Base-by-base conservation (phyloP, 1,284 basidiomycete species). In the Apiotrichum gamsii region DNA sequence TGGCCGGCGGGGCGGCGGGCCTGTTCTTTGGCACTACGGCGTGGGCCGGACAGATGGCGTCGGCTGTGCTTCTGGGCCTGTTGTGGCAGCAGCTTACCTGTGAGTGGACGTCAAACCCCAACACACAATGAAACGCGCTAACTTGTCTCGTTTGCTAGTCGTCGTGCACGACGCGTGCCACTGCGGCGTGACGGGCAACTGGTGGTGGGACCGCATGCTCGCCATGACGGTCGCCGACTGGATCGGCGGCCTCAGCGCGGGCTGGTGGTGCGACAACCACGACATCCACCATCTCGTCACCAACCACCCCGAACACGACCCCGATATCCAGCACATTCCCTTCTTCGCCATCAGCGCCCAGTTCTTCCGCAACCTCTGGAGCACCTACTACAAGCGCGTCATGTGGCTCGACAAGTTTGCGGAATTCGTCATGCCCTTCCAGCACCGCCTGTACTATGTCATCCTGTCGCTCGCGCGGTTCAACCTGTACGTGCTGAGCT, bases 211-310 rank as follows among this genome's bases (percentile, higher is more conserved):
- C 68, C 81, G 93, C 31, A 61, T 90, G 39, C 75, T 94, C 43
- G 85, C 82, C 18, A 90, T 87, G 48, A 66, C 84, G n/a, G 77
- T 72, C 8, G 67, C 69, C 1, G 80, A 91, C 70, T 90, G 86
- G 62, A 76, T 94, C 43, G 93, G 94, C 18, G 94, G 94, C 2
- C 75, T 99, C 44, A 94, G 90, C 66, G 79, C 95, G 30, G 87
- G 90, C 32, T 99, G 94, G 95, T 99, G 94, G 94, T 90, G 91
- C 49, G 82, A 95, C 41, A 91, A 95, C 67, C 94, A 98, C 72
- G 96, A 98, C 62, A 82, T 95, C 41, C 94, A 98, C 75, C 94
- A 98, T 74, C 78, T 97, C 43, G 90, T 97, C 47, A 89, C 94
- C 28, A 98, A 98, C 64, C 91, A 97, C 63, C 91, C 91, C 4